Evolutionary conservation across 164 flowering plant species (phyloP).

Genomic region (Tetrastigma voinierianum): DNA sequence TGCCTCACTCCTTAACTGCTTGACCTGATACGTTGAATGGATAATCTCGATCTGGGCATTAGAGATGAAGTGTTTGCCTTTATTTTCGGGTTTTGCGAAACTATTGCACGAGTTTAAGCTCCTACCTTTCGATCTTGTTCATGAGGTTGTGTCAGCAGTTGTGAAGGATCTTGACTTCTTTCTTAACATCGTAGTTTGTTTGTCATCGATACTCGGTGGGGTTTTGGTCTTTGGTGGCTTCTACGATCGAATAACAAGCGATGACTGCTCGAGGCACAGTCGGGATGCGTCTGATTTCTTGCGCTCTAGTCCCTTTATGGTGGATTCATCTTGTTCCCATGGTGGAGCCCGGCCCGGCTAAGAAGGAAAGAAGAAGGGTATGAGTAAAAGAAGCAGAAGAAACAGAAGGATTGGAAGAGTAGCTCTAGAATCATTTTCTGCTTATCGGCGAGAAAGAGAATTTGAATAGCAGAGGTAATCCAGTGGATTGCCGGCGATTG

Average conservation of each 20-base stretch:
- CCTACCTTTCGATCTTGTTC: slow-evolving; percentile 80
- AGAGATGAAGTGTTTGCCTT: slow-evolving; percentile 62
- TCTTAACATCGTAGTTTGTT: slow-evolving; percentile 70
- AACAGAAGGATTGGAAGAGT: slow-evolving; percentile 53
- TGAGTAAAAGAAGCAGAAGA: slow-evolving; percentile 39
- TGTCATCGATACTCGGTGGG: slow-evolving; percentile 73
- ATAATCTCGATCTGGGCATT: slow-evolving; percentile 66
- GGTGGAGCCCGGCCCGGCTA: slow-evolving; percentile 25
- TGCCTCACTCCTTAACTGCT: slow-evolving; percentile 66
- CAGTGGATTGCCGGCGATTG: no score
- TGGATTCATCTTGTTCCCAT: slow-evolving; percentile 60
- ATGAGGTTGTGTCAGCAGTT: no score
- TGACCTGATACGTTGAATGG: slow-evolving; percentile 68
- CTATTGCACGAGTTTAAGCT: slow-evolving; percentile 73
- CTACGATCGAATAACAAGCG: slow-evolving; percentile 52
- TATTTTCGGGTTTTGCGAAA: slow-evolving; percentile 79
- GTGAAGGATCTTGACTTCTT: slow-evolving; percentile 88
- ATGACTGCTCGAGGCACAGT: slow-evolving; percentile 57
- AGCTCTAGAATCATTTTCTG: slow-evolving; percentile 22
- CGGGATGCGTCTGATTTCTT: slow-evolving; percentile 57
- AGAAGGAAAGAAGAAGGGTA: slow-evolving; percentile 33
- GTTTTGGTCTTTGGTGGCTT: slow-evolving; percentile 73
- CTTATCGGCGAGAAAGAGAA: slow-evolving; percentile 48
- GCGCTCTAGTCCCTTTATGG: slow-evolving; percentile 69
- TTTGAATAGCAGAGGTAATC: slow-evolving; percentile 25